phyloP scores from a whole-genome alignment of 1,284 basidiomycete genomes.

The Apiotrichum laibachii region DNA sequence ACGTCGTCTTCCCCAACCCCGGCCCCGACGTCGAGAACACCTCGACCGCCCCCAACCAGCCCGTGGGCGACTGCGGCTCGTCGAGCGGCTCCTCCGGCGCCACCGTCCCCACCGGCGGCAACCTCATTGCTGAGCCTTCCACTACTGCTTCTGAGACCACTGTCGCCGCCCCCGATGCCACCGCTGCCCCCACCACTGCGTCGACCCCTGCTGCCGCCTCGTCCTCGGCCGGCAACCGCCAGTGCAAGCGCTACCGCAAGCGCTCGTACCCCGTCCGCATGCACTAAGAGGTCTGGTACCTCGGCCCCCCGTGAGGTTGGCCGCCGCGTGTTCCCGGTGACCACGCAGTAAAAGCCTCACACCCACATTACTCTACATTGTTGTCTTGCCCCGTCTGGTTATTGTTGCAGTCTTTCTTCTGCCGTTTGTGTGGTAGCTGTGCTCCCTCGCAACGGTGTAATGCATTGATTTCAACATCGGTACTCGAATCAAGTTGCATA shows the following conservation, averaged over 20 bases:
- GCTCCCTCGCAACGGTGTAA: too few species aligned
- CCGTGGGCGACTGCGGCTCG: slow-evolving; percentile 3
- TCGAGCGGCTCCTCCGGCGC: neutral
- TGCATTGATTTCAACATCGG: too few species aligned
- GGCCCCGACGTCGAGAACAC: slow-evolving; percentile 12
- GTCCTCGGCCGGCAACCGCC: neutral
- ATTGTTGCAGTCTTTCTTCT: too few species aligned
- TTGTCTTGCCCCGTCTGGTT: too few species aligned
- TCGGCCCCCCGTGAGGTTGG: neutral
- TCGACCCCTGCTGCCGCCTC: neutral
- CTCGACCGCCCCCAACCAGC: neutral
- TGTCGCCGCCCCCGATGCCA: neutral
- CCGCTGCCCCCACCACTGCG: neutral
- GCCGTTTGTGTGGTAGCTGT: too few species aligned
- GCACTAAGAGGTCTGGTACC: neutral
- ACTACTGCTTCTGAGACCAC: neutral
- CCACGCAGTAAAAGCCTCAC: neutral
- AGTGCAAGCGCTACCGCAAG: slow-evolving; percentile 6
- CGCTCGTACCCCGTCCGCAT: neutral
- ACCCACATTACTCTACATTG: too few species aligned
- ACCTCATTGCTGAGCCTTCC: neutral
- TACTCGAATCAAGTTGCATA: too few species aligned
- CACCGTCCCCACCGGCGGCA: neutral
- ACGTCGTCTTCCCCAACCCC: slow-evolving; percentile 22
- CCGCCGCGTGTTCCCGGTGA: neutral